These are phyloP conservation scores for Lodderomyces margitis DNA, from an alignment of 1,139 yeast genomes.

Conservation along the genomic window DNA sequence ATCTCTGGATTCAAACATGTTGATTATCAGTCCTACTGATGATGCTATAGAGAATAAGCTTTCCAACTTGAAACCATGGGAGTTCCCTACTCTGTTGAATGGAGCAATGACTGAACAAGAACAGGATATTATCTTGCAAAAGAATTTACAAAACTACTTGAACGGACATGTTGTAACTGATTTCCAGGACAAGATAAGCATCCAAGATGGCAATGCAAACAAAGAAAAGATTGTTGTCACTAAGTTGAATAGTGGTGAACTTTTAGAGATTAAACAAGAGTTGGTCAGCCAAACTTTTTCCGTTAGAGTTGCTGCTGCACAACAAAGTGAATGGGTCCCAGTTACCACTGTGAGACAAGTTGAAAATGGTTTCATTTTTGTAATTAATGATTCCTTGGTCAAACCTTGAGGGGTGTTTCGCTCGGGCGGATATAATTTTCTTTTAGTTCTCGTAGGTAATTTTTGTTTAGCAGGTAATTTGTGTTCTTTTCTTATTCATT, in stretches of 20 bases:
- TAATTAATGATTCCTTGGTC: conserved; percentile 44
- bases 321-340: conserved; percentile 33
- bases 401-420: conserved; percentile 17
- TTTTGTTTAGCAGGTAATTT: conserved; percentile 2
- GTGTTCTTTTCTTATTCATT: conserved; percentile 3
- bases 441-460: neutral
- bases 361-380: conserved; percentile 58
- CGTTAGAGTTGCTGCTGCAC: conserved; percentile 27
- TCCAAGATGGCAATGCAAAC: conserved; percentile 15
- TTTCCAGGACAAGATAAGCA: conserved; percentile 21
- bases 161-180: conserved; percentile 48
- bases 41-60: conserved; percentile 42
- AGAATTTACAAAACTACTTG: conserved; percentile 52
- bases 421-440: neutral
- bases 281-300: conserved; percentile 33
- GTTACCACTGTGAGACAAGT: conserved; percentile 46
- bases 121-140: conserved; percentile 39
- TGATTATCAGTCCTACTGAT: conserved; percentile 63
- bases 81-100: conserved; percentile 52
- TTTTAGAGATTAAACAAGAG: conserved; percentile 41
- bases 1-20: conserved; percentile 31
- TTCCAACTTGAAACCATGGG: conserved; percentile 60
- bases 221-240: conserved; percentile 24
- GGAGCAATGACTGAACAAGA: conserved; percentile 33
- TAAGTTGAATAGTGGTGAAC: conserved; percentile 39